Conservation (phyloP, 2,329 filamentous ascomycete species). For the Sporothrix protearum region DNA sequence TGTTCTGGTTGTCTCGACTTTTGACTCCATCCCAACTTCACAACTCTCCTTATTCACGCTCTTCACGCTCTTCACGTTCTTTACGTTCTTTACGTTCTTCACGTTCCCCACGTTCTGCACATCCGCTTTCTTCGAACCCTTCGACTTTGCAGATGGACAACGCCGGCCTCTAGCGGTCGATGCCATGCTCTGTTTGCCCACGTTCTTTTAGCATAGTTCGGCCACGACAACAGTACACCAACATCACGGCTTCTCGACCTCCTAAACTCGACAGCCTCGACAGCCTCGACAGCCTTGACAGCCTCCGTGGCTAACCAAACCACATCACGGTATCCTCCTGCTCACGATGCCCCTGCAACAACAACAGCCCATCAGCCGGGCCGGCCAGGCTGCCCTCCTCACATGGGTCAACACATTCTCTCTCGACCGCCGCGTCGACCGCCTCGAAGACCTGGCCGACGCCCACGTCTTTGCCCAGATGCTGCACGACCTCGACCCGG, state of each 20-base stretch:
- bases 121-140: not conserved
- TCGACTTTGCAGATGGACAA: conserved; percentile 2
- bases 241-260: not conserved
- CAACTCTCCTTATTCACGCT: not conserved
- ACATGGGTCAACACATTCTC: conserved; percentile 53
- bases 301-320: not conserved
- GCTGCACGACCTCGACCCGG: conserved; percentile 55
- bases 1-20: not conserved
- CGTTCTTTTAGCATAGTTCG: not conserved
- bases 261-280: not conserved
- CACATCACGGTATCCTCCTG: not conserved
- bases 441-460: conserved; percentile 52
- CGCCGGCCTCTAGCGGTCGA: not conserved
- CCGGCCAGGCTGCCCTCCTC: conserved; percentile 53
- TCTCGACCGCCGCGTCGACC: conserved; percentile 45
- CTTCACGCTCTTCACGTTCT: not conserved
- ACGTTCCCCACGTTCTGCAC: not conserved
- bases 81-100: too few relatives aligned
- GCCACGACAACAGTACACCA: not conserved
- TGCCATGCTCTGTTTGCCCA: not conserved
- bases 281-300: not conserved
- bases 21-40: not conserved
- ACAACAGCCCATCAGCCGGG: conserved; percentile 39
- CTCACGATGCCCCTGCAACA: conserved; percentile 7
- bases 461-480: conserved; percentile 54